Conservation (phyloP, 2,329 filamentous ascomycete species). For the Trichophyton benhamiae region DNA sequence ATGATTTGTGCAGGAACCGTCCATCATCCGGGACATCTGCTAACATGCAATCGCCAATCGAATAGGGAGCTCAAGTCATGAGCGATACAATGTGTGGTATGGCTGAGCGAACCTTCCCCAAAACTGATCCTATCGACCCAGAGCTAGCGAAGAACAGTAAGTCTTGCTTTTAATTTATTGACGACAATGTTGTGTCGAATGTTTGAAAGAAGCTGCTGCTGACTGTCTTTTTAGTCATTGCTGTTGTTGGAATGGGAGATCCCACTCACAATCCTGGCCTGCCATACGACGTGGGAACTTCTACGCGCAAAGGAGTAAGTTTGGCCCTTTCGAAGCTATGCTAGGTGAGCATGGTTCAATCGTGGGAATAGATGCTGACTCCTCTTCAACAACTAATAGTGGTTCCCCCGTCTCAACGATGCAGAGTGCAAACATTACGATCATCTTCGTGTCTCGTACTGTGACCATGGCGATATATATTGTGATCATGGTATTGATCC, state of each 20-base stretch:
- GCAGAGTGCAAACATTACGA: constrained; percentile 6
- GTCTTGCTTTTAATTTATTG: background rate
- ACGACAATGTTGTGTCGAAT: background rate
- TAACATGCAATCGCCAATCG: background rate
- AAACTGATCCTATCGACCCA: background rate
- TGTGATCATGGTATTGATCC: constrained; percentile 7
- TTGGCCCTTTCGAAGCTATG: background rate
- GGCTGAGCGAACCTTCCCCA: background rate
- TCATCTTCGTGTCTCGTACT: constrained; percentile 7
- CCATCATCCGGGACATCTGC: background rate
- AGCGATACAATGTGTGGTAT: constrained; percentile 8
- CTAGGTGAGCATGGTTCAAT: background rate
- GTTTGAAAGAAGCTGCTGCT: background rate
- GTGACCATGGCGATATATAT: constrained; percentile 9
- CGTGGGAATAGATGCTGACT: background rate
- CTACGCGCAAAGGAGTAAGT: constrained; percentile 7
- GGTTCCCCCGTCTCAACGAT: constrained; percentile 7
- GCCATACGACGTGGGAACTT: constrained; percentile 8
- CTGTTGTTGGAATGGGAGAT: constrained; percentile 8
- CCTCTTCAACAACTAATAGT: background rate
- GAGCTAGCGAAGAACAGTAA: background rate
- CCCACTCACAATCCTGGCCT: background rate
- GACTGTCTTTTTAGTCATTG: constrained; percentile 5
- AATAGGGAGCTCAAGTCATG: constrained; percentile 10
- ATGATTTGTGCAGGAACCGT: background rate